phyloP scores from a whole-genome alignment of 1,284 basidiomycete genomes.

The Microbotryum lychnidis-dioicae region DNA sequence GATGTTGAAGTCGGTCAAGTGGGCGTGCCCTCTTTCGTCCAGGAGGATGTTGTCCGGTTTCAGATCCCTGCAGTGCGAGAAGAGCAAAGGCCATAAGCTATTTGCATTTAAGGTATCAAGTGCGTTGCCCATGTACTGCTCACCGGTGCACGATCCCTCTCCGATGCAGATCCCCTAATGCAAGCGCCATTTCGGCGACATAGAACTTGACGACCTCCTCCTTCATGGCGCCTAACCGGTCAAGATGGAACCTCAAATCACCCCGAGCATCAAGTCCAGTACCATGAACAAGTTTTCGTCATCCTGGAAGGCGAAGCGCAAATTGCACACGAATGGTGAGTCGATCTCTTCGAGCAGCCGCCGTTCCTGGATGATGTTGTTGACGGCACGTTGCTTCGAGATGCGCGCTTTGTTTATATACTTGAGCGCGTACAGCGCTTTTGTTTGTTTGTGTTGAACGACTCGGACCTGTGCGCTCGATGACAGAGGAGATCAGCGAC shows the following conservation, averaged over 20 bases:
- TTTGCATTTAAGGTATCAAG: too few species aligned
- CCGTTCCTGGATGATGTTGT: constrained; percentile 78
- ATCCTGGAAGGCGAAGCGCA: constrained; percentile 95
- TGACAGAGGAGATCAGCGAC: neutral
- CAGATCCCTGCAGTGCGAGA: constrained; percentile 56
- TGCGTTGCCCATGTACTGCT: constrained; percentile 30
- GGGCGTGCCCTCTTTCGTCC: constrained; percentile 84
- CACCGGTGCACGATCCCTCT: constrained; percentile 90
- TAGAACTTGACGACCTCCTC: constrained; percentile 82
- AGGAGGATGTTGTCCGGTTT: constrained; percentile 96
- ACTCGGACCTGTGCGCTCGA: constrained; percentile 69
- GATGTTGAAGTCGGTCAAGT: constrained; percentile 97
- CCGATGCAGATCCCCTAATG: constrained; percentile 78
- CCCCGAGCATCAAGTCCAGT: constrained; percentile 94
- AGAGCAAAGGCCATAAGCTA: neutral
- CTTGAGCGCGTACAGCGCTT: constrained; percentile 90
- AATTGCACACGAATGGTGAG: constrained; percentile 85
- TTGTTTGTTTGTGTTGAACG: constrained; percentile 95
- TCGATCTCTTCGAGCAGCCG: constrained; percentile 90
- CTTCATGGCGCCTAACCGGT: constrained; percentile 64
- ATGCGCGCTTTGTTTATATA: constrained; percentile 85
- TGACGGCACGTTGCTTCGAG: constrained; percentile 30
- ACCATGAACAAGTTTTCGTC: constrained; percentile 98
- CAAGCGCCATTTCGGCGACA: constrained; percentile 77
- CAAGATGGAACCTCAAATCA: constrained; percentile 86